Conservation (phyloP, 163 green algal genomes). For the Trebouxiophyceae sp. region DNA sequence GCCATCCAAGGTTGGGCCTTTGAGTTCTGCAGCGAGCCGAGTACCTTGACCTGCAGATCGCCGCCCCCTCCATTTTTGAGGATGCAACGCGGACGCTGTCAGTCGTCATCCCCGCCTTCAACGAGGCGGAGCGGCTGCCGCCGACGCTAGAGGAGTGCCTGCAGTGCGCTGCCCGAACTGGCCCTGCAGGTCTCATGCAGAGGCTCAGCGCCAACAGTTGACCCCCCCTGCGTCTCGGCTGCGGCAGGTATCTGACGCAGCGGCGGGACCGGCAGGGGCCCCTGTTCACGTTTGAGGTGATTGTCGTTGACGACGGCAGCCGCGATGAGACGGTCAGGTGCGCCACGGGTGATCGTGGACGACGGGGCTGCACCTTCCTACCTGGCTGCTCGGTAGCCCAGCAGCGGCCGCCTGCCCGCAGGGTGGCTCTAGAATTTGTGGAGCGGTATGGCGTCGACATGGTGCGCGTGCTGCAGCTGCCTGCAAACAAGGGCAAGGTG, state of each 20-base stretch:
- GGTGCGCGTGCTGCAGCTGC: slow-evolving; percentile 73
- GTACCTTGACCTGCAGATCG: too few species aligned
- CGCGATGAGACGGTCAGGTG: slow-evolving; percentile 62
- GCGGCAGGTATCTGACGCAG: slow-evolving; percentile 59
- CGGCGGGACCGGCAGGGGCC: slow-evolving; percentile 53
- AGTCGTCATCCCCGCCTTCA: slow-evolving; percentile 89
- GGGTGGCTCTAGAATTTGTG: background rate
- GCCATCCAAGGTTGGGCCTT: too few species aligned
- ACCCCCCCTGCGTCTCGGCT: too few species aligned
- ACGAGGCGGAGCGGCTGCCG: slow-evolving; percentile 82
- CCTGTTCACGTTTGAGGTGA: slow-evolving; percentile 86
- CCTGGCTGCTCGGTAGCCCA: background rate
- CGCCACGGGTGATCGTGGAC: too few species aligned
- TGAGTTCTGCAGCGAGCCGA: too few species aligned
- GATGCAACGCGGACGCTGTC: slow-evolving; percentile 69
- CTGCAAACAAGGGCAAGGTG: slow-evolving; percentile 85
- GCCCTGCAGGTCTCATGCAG: background rate
- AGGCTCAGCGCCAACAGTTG: background rate
- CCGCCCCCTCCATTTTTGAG: slow-evolving; percentile 47
- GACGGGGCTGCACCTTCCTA: too few species aligned
- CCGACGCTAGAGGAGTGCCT: slow-evolving; percentile 75
- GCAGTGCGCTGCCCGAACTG: slow-evolving; percentile 21
- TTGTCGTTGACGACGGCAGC: slow-evolving; percentile 94
- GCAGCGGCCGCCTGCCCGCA: background rate
- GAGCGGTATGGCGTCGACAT: slow-evolving; percentile 64